Percentiles rank a stretch among this genome's conserved stretches.
Evolutionary conservation across 176 grass and related monocot species (phyloP).

Genomic region (Lolium rigidum): DNA sequence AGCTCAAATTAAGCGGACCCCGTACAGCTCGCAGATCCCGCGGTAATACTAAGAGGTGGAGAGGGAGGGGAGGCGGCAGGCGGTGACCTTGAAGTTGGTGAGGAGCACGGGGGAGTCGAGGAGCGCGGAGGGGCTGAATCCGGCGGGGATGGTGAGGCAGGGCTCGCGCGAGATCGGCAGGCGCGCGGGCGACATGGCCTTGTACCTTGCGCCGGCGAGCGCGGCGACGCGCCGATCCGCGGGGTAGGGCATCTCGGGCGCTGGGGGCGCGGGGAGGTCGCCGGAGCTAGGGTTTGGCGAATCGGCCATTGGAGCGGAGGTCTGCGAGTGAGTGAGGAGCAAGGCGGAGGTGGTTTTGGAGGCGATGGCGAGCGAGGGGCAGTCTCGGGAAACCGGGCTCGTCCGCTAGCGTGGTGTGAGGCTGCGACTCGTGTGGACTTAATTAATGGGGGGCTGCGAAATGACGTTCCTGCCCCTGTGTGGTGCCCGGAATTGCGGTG

Average conservation of each 20-base stretch:
- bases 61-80: neutral
- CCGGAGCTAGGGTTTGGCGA: constrained; percentile 60
- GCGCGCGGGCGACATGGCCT: constrained; percentile 89
- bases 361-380: constrained; percentile 45
- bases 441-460: neutral
- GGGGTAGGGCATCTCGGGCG: constrained; percentile 52
- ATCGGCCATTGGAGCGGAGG: constrained; percentile 46
- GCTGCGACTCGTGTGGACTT: constrained; percentile 45
- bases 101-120: constrained; percentile 95
- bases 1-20: constrained; percentile 39
- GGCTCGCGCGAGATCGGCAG: constrained; percentile 85
- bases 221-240: constrained; percentile 61
- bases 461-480: neutral
- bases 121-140: constrained; percentile 79
- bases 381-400: constrained; percentile 47
- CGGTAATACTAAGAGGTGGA: neutral
- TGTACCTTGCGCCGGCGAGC: constrained; percentile 80
- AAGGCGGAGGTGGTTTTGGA: constrained; percentile 32
- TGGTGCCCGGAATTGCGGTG: constrained; percentile 6
- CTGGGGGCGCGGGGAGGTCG: constrained; percentile 19
- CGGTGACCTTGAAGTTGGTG: constrained; percentile 78
- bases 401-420: constrained; percentile 23
- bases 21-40: constrained; percentile 53
- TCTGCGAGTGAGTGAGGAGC: constrained; percentile 18
- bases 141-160: constrained; percentile 87